A percentile compares a stretch with the other conserved stretches of the same genome.
Evolutionary conservation across 1,284 basidiomycete species (phyloP).

Genomic region (Cronartium quercuum): DNA sequence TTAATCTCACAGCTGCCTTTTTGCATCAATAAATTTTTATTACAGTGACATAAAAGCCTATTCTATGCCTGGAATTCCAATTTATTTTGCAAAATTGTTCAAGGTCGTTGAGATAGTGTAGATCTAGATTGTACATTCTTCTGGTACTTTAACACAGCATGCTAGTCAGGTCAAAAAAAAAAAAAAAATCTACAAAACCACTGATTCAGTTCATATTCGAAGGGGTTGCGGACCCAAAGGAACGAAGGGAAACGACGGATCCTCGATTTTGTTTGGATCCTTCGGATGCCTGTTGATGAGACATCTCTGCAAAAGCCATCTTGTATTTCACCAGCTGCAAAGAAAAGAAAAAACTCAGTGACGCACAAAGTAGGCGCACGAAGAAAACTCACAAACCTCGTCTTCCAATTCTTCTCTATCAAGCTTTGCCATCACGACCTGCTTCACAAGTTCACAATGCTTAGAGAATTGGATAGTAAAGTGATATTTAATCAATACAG

Average conservation of each 20-base stretch:
- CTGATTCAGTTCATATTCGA: too few relatives aligned
- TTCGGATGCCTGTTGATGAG: slow-evolving; percentile 1
- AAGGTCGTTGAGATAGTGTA: too few relatives aligned
- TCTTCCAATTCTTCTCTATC: slow-evolving; percentile 82
- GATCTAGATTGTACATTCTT: too few relatives aligned
- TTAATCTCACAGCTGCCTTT: too few relatives aligned
- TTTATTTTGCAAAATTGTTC: too few relatives aligned
- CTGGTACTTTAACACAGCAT: too few relatives aligned
- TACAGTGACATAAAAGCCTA: too few relatives aligned
- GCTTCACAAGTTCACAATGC: slow-evolving; percentile 60
- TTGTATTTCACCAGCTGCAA: slow-evolving; percentile 72
- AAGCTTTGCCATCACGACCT: slow-evolving; percentile 76
- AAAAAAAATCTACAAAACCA: too few relatives aligned
- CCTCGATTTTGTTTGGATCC: background rate
- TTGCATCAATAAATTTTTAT: too few relatives aligned
- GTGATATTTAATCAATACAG: background rate
- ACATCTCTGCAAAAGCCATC: slow-evolving; percentile 49
- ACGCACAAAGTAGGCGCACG: background rate
- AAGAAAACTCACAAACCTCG: slow-evolving; percentile 51
- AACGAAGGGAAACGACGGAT: background rate
- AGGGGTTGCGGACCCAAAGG: background rate
- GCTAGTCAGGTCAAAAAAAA: too few relatives aligned
- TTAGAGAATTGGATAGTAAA: slow-evolving; percentile 40
- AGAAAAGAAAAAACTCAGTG: background rate
- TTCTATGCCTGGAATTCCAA: too few relatives aligned